Conservation (phyloP, 345 rosid genomes). For the Murraya koenigii region DNA sequence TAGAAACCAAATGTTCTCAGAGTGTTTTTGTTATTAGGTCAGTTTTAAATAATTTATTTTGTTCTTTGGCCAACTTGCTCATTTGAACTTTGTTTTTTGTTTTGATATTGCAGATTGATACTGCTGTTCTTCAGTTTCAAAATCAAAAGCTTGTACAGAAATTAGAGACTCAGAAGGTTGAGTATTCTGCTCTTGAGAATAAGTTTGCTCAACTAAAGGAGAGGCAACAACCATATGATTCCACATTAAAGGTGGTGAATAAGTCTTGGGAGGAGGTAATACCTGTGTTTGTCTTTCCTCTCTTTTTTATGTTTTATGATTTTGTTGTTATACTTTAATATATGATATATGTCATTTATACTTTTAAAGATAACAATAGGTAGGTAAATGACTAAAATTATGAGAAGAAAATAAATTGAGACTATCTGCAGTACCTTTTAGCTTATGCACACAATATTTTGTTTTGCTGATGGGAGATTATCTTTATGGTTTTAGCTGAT, state of each 20-base stretch:
- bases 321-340: background rate
- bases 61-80: background rate
- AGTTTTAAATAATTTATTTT: background rate
- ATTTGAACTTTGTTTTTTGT: conserved; percentile 9
- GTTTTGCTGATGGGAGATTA: conserved; percentile 15
- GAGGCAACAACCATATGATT: conserved; percentile 53
- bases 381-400: background rate
- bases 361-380: background rate
- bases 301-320: background rate
- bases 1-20: background rate
- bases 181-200: conserved; percentile 60
- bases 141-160: conserved; percentile 86
- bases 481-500: conserved; percentile 48
- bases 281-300: conserved; percentile 9
- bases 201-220: conserved; percentile 51
- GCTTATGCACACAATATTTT: conserved; percentile 4
- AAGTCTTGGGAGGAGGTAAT: conserved; percentile 77
- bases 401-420: background rate
- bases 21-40: background rate
- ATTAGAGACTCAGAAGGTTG: conserved; percentile 80
- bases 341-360: background rate
- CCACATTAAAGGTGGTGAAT: conserved; percentile 56
- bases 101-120: conserved; percentile 54
- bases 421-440: background rate
- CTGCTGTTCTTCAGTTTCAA: conserved; percentile 78